Evolutionary conservation across 2,329 filamentous ascomycete genomes (phyloP), one percentile per base, ranked within the genome.

Genomic region (Cladosporium sphaerospermum): DNA sequence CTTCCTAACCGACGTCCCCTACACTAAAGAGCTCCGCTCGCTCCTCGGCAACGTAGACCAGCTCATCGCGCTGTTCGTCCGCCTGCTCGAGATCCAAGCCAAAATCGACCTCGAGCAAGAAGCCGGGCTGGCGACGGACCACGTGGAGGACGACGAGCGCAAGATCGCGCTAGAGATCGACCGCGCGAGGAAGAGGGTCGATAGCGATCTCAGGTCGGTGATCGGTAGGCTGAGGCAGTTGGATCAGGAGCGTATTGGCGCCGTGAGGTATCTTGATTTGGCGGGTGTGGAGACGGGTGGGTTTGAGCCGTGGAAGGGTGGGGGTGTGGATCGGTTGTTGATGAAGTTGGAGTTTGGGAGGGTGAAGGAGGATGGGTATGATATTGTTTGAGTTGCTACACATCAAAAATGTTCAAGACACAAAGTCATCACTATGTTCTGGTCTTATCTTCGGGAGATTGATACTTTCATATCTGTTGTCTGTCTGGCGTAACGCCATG

Each of bases 281-380:
- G 53, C 36, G 51, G 46, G 42, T 40, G 58, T 33, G 43, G 60
- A 50, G 11, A 59, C 63, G 9, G 65, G 65, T 23, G 64, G 67
- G 2, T 96, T 88, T 67, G 77, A 84, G 31, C 86, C 89, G 1
- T 78, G 82, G 57, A 83, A 86, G 56, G 81, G 89, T 3, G 88
- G 88, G 0, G 88, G 89, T 1, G 82, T 96, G 43, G 89, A 96
- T 72, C 78, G 88, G 54, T 71, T 96, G 65, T 70, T 96, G 66
- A 95, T 96, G 89, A 96, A 96, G 74, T 73, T 96, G 62, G 90
- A 96, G 59, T 82, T 79, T 68, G 69, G 70, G n/a, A 59, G 64
- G 23, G 55, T 64, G 51, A 51, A 31, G 19, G 57, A 59, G 14
- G 53, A 54, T 41, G 54, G 39, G 1, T 54, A 41, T 23, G 56